Base-by-base conservation (phyloP, 225 moss, liverwort and hornwort genomes). In the Straminergon stramineum region DNA sequence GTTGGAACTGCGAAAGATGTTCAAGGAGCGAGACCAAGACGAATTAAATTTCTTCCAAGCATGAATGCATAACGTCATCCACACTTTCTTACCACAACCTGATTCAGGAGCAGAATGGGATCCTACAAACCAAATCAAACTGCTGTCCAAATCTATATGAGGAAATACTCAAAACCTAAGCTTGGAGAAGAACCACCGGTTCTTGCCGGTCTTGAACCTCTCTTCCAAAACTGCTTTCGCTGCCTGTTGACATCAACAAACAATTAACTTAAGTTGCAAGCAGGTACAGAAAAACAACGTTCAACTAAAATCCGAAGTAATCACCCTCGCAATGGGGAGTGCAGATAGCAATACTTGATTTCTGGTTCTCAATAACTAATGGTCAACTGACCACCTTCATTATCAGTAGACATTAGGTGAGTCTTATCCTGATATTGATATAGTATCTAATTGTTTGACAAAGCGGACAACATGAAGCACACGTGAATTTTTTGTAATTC, bases 131-230 rank as follows among this genome's bases (percentile, higher is more conserved):
- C 79, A 45, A 71, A 83, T 70, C 67, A 84, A 76, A 76, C 15
- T 76, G n/a, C 57, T 62, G 85, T 76, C 85, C 35, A n/a, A 87
- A 80, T 67, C 45, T 64, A 15, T 27, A 24, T 10, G 70, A 14
- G 56, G 52, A 87, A 69, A 89, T 86, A 62, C 87, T 94, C 91
- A 96, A 90, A 96, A 96, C 85, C 96, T 92, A 79, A 96, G 95
- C 94, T 96, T 96, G 31, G 95, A 84, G 91, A 96, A 96, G 89
- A 96, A 96, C 96, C 95, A 96, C 85, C 95, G 90, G 87, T 96
- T 96, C 95, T 95, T 96, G 84, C 96, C 96, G 32, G 95, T 95
- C 94, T 96, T 96, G 89, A 95, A 96, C 87, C 95, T 91, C 81
- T 96, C 96, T 87, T 96, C 96, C 87, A 96, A 90, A 76, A 93